Evolutionary conservation across 2,329 filamentous ascomycete genomes (phyloP), one percentile per base, ranked within the genome.

Genomic region (Fusarium verrucosum): DNA sequence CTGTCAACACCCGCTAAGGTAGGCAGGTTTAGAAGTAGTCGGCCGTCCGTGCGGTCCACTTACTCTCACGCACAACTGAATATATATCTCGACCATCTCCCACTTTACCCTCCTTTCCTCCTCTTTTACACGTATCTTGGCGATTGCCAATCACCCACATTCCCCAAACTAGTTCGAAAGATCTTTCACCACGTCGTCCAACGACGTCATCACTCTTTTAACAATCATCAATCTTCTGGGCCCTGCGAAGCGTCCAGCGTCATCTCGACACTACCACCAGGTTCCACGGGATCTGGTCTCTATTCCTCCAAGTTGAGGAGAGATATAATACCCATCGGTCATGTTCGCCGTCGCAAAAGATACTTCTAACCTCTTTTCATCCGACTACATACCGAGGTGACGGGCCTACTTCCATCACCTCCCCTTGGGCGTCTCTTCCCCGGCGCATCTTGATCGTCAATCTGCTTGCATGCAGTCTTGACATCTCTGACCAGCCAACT

Each of bases 331-430:
- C 66, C 76, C 71, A 76, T 76, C 75, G 73, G 77, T 77, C 76
- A 87, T 87, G 85, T 87, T 83, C 76, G 80, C 81, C 78, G 79
- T 79, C 81, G 80, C 79, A 82, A 82, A 78, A 82, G 79, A 78
- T 73, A 79, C 77, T 76, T 80, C 78, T 76, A 83, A 81, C 77
- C 82, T 80, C 81, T 82, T 81, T 81, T 82, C 82, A 75, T 82
- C 82, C 83, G 82, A 85, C 80, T 81, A 83, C 80, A 85, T 84
- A 84, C 82, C 83, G 81, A 84, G 84, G 84, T 86, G 84, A 86
- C 83, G 77, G 79, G 79, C 75, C 74, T 77, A 77, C n/a, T n/a
- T 78, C 77, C 54, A 72, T 75, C 76, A 78, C 76, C 81, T 80
- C 80, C 77, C 79, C 75, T 76, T 76, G 78, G 80, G 79, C 80